phyloP scores from a whole-genome alignment of 1,284 basidiomycete species.

The Mycena sp. region DNA sequence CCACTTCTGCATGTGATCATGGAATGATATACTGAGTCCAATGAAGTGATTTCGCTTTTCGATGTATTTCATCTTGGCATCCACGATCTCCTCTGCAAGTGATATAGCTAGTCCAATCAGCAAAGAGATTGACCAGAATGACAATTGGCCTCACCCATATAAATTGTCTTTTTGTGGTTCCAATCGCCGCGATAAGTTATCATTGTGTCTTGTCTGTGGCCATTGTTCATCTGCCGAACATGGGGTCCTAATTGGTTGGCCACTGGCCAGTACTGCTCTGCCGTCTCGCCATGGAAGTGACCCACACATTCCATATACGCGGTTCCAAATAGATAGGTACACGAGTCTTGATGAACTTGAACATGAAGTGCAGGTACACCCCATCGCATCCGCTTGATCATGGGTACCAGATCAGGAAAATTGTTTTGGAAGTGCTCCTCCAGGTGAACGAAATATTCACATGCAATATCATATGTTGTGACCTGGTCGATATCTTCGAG shows the following conservation, averaged over 20 bases:
- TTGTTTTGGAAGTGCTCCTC: background rate
- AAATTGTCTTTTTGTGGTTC: slow-evolving; percentile 35
- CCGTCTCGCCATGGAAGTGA: too few species aligned
- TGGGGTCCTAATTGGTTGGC: slow-evolving; percentile 35
- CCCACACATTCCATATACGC: slow-evolving; percentile 31
- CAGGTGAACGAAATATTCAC: too few species aligned
- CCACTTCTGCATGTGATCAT: background rate
- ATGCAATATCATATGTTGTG: slow-evolving; percentile 17
- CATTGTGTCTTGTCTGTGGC: slow-evolving; percentile 35
- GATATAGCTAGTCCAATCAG: background rate
- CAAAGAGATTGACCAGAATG: background rate
- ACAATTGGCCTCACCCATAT: background rate
- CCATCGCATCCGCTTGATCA: slow-evolving; percentile 13
- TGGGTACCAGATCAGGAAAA: background rate
- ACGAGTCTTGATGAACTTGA: background rate
- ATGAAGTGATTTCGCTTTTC: too few species aligned
- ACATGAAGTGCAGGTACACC: slow-evolving; percentile 16
- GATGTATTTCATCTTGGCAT: background rate
- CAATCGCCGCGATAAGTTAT: slow-evolving; percentile 35
- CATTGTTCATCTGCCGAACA: slow-evolving; percentile 38
- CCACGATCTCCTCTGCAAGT: too few species aligned
- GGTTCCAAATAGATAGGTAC: slow-evolving; percentile 31
- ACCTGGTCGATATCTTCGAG: slow-evolving; percentile 9
- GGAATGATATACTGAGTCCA: slow-evolving; percentile 3
- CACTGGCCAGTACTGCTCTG: slow-evolving; percentile 35